Evolutionary conservation across 2,329 filamentous ascomycete genomes (phyloP).

Genomic region (Hymenoscyphus occultus): DNA sequence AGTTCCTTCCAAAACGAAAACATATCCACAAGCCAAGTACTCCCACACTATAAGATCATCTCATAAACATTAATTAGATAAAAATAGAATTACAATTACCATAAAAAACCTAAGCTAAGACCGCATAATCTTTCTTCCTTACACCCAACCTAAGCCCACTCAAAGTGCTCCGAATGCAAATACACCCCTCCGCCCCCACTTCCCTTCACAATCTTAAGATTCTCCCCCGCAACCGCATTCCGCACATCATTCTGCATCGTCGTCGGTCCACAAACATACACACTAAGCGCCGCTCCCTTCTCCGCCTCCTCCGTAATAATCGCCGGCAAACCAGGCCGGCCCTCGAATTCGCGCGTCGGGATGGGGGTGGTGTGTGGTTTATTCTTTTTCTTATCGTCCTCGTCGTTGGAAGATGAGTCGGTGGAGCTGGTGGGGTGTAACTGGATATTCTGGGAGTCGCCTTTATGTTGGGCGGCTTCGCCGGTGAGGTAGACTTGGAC

Average conservation of each 20-base stretch:
- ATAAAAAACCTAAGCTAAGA: too few species aligned
- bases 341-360: not conserved
- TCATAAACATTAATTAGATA: too few species aligned
- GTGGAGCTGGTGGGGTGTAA: not conserved
- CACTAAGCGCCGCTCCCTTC: not conserved
- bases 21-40: too few species aligned
- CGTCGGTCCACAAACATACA: constrained; percentile 15
- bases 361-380: not conserved
- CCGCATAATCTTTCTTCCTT: too few species aligned
- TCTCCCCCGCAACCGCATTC: constrained; percentile 16
- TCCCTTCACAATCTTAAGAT: constrained; percentile 12
- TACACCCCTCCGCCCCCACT: not conserved
- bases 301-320: not conserved
- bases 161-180: not conserved
- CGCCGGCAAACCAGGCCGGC: not conserved
- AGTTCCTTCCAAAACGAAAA: too few species aligned
- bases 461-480: not conserved
- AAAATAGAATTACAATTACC: too few species aligned
- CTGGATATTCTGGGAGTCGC: not conserved
- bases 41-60: too few species aligned
- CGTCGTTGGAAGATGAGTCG: not conserved
- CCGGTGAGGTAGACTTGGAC: not conserved
- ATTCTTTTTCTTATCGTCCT: not conserved
- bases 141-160: not conserved
- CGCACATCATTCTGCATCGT: constrained; percentile 17